Base-by-base conservation (phyloP, 805 yeast genomes). In the Teunomyces atbi region DNA sequence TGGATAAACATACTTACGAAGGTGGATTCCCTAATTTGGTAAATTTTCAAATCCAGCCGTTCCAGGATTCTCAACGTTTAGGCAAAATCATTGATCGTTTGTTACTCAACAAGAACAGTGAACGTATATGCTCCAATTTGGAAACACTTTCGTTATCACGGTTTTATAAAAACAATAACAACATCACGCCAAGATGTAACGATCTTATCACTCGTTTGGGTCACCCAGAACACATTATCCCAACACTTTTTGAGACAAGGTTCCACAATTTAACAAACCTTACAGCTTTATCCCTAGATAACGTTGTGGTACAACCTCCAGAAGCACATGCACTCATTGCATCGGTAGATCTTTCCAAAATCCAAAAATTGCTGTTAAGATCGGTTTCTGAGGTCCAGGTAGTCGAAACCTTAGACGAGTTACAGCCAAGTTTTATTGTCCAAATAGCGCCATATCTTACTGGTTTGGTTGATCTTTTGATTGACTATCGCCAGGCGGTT, bases 401-500 rank as follows among this genome's bases (percentile, higher is more conserved):
- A 6, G 32, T 49, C 21, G 28, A 43, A 13, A 30, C 44, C 1
- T 36, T 38, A 13, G 35, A 45, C 1, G 35, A 51, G 15, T 16
- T 34, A n/a, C 35, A 32, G 11, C 56, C 48, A n/a, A 61, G 65
- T 8, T 66, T 71, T 41, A 51, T 68, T 36, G 42, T 43, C 5
- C 39, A 45, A 10, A 45, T 71, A 2, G 62, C 62, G 1, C 60
- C 62, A 1, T 41, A 54, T 28, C 55, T 73, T 19, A 46, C 18
- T 1, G 55, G 45, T 7, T 48, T 74, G 30, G 57, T 51, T 20
- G 56, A 56, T 12, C 49, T 76, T 20, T 55, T 57, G 12, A 51
- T 77, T 4, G 80, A 77, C 47, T 69, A 61, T 50, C 60, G 74
- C 41, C 79, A 76, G 51, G 62, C 69, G 12, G 41, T 61, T 12